Evolutionary conservation across 352 stramenopile genomes (phyloP).

Genomic region (Phytopythium montanum): DNA sequence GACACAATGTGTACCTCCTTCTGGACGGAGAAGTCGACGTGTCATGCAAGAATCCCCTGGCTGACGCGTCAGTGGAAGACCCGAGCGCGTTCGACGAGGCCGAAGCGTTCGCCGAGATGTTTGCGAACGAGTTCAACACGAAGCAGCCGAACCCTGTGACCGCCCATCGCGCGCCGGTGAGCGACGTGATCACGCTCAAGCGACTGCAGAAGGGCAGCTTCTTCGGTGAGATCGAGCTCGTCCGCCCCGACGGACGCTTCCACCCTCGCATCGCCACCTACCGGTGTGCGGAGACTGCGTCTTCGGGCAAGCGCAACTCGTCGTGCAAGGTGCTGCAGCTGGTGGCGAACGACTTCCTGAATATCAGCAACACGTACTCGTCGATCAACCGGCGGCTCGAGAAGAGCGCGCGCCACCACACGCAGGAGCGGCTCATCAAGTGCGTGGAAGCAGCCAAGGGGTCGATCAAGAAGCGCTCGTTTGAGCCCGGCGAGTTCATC

Average conservation of each 20-base stretch:
- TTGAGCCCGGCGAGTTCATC: constrained; percentile 59
- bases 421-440: constrained; percentile 71
- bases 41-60: constrained; percentile 72
- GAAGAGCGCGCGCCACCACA: constrained; percentile 49
- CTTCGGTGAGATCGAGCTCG: constrained; percentile 78
- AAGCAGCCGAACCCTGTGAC: constrained; percentile 15
- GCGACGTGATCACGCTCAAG: constrained; percentile 57
- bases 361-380: constrained; percentile 70
- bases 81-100: constrained; percentile 19
- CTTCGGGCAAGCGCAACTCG: constrained; percentile 13
- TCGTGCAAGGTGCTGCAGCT: constrained; percentile 77
- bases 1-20: constrained; percentile 76
- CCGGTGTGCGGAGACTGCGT: constrained; percentile 35
- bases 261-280: constrained; percentile 75
- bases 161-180: constrained; percentile 7
- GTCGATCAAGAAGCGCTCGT: constrained; percentile 57
- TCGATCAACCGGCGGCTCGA: constrained; percentile 69
- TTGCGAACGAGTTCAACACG: constrained; percentile 23
- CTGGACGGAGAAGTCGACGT: constrained; percentile 78
- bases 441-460: constrained; percentile 73
- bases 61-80: constrained; percentile 17
- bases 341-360: constrained; percentile 74
- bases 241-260: constrained; percentile 62
- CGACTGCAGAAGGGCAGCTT: constrained; percentile 66
- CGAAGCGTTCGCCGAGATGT: constrained; percentile 26